A percentile compares a stretch with the other conserved stretches of the same genome.
These are phyloP conservation scores for Pleurotus giganteus DNA, from an alignment of 768 basidiomycete species.

Conservation along the genomic window DNA sequence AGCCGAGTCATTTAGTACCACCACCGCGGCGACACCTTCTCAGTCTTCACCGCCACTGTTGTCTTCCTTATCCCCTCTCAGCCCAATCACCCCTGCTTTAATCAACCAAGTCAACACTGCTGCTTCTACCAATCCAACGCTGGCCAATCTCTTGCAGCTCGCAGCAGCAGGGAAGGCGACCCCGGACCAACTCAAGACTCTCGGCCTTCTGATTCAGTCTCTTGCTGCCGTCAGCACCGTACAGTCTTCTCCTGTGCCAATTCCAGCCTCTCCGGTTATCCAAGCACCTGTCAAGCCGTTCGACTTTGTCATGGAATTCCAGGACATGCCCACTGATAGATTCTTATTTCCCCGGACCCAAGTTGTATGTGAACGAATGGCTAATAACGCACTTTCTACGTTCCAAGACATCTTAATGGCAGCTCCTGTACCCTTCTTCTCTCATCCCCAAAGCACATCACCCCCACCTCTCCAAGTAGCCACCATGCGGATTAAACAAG, in stretches of 20 bases:
- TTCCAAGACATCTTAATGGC: conserved; percentile 38
- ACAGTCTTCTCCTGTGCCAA: conserved; percentile 13
- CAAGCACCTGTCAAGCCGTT: conserved; percentile 49
- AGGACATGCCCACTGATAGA: conserved; percentile 60
- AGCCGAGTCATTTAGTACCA: conserved; percentile 14
- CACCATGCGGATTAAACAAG: conserved; percentile 47
- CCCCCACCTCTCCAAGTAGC: conserved; percentile 30
- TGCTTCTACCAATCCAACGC: conserved; percentile 63
- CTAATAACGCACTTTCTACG: conserved; percentile 21
- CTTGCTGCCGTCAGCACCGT: conserved; percentile 35
- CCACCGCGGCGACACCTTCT: conserved; percentile 18
- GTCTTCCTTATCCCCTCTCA: conserved; percentile 42
- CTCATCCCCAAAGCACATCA: too few relatives aligned
- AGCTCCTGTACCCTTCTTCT: conserved; percentile 47
- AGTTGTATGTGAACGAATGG: conserved; percentile 43
- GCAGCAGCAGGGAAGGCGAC: conserved; percentile 62
- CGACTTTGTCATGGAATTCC: conserved; percentile 72
- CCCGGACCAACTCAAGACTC: conserved; percentile 62
- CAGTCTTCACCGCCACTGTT: conserved; percentile 35
- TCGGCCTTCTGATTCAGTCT: conserved; percentile 73
- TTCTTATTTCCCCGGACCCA: conserved; percentile 67
- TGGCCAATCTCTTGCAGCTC: conserved; percentile 63
- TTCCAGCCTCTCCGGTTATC: conserved; percentile 12
- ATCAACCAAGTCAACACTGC: conserved; percentile 66
- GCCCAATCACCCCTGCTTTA: conserved; percentile 53